Conservation (phyloP, 2,329 filamentous ascomycete genomes). For the Claviceps purpurea region DNA sequence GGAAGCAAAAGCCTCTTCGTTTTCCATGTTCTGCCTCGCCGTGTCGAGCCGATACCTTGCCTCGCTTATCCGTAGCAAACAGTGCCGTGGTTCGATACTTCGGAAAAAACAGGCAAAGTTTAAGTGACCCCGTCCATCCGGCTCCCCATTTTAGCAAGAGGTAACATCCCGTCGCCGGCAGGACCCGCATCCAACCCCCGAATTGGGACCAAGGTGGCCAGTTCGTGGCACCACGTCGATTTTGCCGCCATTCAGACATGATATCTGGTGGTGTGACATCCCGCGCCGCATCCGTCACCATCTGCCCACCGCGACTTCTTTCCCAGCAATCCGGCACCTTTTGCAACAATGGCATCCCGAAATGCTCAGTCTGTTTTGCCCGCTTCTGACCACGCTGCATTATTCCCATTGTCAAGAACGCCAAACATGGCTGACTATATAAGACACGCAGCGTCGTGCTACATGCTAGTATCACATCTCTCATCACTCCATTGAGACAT, state of each 20-base stretch:
- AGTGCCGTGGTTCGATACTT: not conserved
- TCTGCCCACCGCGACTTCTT: constrained; percentile 3
- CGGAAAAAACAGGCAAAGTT: constrained; percentile 1
- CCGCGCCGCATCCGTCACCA: not conserved
- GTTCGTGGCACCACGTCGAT: constrained; percentile 1
- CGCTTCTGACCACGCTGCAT: not conserved
- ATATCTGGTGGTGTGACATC: constrained; percentile 3
- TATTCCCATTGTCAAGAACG: too few relatives aligned
- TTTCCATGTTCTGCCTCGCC: not conserved
- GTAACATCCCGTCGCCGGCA: not conserved
- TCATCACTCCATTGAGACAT: not conserved
- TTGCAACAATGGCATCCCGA: too few relatives aligned
- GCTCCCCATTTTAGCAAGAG: not conserved
- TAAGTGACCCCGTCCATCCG: not conserved
- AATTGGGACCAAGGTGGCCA: not conserved
- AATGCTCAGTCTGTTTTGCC: not conserved
- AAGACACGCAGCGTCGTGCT: not conserved
- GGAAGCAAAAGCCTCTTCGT: not conserved
- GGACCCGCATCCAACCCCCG: not conserved
- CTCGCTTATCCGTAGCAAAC: too few relatives aligned
- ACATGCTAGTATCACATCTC: not conserved
- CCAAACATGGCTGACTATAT: not conserved
- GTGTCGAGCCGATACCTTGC: too few relatives aligned
- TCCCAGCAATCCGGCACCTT: not conserved
- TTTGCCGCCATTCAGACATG: not conserved